Evolutionary conservation across 495 filamentous ascomycete genomes (phyloP), one percentile per base, ranked within the genome.

Genomic region (Extremus antarcticus): DNA sequence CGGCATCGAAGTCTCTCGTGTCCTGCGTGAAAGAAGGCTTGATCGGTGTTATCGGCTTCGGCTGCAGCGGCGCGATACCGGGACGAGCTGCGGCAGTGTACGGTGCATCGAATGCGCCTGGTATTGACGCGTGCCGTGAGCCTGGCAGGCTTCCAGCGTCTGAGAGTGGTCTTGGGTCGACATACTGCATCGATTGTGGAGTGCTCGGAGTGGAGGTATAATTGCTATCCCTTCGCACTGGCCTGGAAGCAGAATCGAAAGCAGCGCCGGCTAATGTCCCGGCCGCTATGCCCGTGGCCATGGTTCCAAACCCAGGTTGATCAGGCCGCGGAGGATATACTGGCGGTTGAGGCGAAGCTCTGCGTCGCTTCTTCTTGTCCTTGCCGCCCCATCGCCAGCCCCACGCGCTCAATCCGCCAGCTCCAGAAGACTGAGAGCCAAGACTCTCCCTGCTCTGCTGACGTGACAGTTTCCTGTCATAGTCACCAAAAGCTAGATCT

Each of bases 311-410:
- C 10, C 39, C 40, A 22, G 38, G 53, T n/a, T 32, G 47, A 2
- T 15, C 21, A 3, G 32, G 54, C 13, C 46, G 24, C 41, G 41
- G 24, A 1, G 49, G 45, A 35, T 61, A 61, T 3, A 20, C 22
- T 15, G 49, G 45, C 2, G 41, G 22, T 13, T 35, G 7, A 23
- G 45, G 48, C 15, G 46, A 23, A 25, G 55, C n/a, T 21, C 51
- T 56, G 53, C 63, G 63, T 54, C 52, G 62, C 50, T 74, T 69
- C 57, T 70, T 73, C 62, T 74, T 67, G 55, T 72, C 76, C 60
- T 74, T 79, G 54, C 69, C 69, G 43, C 77, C 73, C 75, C 79
- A 82, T 43, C 74, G 70, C 79, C 79, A 83, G 49, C 71, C 70
- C 81, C 79, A 84, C 47, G 59, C 59, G 20, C 58, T 50, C 41